Evolutionary conservation across 176 grass and related monocot species (phyloP), one percentile per base, ranked within the genome.

Genomic region (Hyparrhenia diplandra): DNA sequence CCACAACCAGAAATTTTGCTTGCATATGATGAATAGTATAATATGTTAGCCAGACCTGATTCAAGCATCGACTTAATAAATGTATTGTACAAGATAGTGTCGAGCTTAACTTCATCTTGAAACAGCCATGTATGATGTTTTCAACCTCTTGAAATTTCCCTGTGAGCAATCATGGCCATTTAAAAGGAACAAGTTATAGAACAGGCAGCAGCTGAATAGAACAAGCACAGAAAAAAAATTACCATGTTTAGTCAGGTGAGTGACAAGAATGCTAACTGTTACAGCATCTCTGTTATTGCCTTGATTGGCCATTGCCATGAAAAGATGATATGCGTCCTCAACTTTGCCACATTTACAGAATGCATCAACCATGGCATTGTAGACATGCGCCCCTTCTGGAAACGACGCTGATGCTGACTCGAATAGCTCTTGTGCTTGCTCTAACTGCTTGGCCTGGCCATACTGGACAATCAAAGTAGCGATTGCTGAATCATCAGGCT

Each of bases 51-150:
- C 86, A 75, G 58, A 97, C 94, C 95, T 89, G 95, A 87, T 31
- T 98, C 88, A 23, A 98, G 90, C 95, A 98, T 98, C 1, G 86
- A 84, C 49, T 94, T 98, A 60, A 98, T 94, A 73, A 72, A 98
- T 57, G 95, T 98, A 72, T 98, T 98, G 65, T 94, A 92, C 39
- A 85, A 90, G 14, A 94, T 86, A 62, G 95, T 98, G 67, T 98
- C 95, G 5, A 98, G 88, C 64, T 86, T 78, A 77, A 94, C 71
- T 69, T 86, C 79, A 81, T 69, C 73, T 13, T 57, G 13, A 98
- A 91, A 88, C 89, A 92, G 21, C 64, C 58, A 71, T 87, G 60
- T 41, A 98, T 81, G 81, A 92, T 83, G 71, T 55, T 91, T 79
- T 98, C 92, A 79, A 80, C 95, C 79, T 93, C 88, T 76, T 73